Evolutionary conservation across 2,329 filamentous ascomycete genomes (phyloP), one percentile per base, ranked within the genome.

Genomic region (Periconia sp.): DNA sequence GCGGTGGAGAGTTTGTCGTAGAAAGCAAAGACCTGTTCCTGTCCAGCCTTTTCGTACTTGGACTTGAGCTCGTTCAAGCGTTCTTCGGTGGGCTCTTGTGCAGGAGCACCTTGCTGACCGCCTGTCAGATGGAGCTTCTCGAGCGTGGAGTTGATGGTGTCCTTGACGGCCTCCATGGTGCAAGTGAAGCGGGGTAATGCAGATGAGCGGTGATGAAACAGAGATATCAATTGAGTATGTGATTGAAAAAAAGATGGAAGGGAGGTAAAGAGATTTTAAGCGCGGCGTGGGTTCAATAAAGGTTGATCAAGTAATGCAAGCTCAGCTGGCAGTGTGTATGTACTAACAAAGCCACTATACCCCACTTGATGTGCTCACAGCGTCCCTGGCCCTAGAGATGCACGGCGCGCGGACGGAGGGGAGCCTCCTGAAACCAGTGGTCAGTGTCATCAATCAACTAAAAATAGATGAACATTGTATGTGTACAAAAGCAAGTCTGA

Each of bases 21-120:
- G 77, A 92, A 97, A 53, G 87, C 82, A 69, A 95, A 91, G 60
- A 95, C 89, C 61, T 96, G 91, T 53, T 84, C 88, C 76, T 96
- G 91, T 31, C 82, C 84, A 45, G 89, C 89, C 62, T 86, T 82
- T 57, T 83, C 79, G 77, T 92, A 96, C 72, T 88, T 89, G 59
- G 87, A 78, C 74, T 84, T 85, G 41, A 95, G 83, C 63, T 84
- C 76, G 52, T 85, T 80, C 65, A 92, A 77, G 69, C 90, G 83
- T 59, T 90, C 84, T 53, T 84, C 74, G 37, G 84, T 82, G 54
- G 90, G 87, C 63, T 83, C 79, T 42, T 75, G 69, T 43, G 75
- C 74, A 27, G 77, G 68, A 42, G 58, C 60, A 55, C 56, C 68
- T 45, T 71, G 63, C 20, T 67, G 57, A 46, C 68, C 65, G 56